Conservation (phyloP, 345 rosid species). For the Kandelia obovata region DNA sequence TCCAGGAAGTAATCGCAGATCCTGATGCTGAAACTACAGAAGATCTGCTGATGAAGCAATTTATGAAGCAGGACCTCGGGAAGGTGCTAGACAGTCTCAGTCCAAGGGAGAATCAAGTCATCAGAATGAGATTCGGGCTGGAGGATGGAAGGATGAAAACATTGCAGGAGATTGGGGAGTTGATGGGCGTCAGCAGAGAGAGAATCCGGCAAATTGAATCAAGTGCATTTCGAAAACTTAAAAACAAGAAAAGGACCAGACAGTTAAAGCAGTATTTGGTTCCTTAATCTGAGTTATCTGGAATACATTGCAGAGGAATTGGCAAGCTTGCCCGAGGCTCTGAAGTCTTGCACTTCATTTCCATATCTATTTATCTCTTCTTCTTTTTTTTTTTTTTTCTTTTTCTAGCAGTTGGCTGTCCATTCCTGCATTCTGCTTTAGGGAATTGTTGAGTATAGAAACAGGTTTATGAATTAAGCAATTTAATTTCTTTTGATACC, state of each 20-base stretch:
- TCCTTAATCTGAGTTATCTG: slow-evolving; percentile 19
- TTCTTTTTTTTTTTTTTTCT: background rate
- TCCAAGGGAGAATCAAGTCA: slow-evolving; percentile 71
- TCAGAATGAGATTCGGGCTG: slow-evolving; percentile 85
- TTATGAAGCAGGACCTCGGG: slow-evolving; percentile 77
- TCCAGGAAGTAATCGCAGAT: slow-evolving; percentile 78
- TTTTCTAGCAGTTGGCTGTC: background rate
- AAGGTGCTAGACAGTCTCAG: slow-evolving; percentile 69
- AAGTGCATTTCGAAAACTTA: slow-evolving; percentile 71
- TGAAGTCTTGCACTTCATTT: slow-evolving; percentile 7
- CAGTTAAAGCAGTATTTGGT: slow-evolving; percentile 69
- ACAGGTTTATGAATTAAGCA: slow-evolving; percentile 17
- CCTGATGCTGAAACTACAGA: slow-evolving; percentile 79
- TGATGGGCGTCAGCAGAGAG: slow-evolving; percentile 84
- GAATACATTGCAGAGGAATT: slow-evolving; percentile 7
- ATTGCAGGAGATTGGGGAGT: slow-evolving; percentile 88
- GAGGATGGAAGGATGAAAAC: slow-evolving; percentile 90
- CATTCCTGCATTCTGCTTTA: slow-evolving; percentile 10
- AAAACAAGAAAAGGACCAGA: slow-evolving; percentile 70
- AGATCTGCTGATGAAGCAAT: slow-evolving; percentile 59
- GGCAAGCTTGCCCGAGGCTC: slow-evolving; percentile 13
- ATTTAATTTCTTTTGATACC: slow-evolving; percentile 8
- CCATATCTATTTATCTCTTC: slow-evolving; percentile 4
- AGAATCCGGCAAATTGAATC: slow-evolving; percentile 87
- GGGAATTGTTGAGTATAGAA: slow-evolving; percentile 32